Base-by-base conservation (phyloP, 2,329 filamentous ascomycete genomes). In the Colletotrichum sp. region DNA sequence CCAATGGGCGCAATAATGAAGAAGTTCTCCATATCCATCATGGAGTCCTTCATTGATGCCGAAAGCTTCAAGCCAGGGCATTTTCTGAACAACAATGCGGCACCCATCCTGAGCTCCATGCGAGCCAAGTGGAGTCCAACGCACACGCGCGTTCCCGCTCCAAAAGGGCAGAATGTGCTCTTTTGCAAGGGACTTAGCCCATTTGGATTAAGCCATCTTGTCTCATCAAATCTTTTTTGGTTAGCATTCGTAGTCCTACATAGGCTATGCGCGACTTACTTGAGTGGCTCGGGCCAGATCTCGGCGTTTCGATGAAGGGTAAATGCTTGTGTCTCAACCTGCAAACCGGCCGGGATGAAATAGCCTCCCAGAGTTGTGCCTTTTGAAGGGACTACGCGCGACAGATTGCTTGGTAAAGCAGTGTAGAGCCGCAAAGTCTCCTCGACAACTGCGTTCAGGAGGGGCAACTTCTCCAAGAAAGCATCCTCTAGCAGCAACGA, bases 101-200 rank as follows among this genome's bases (percentile, higher is more conserved):
- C 84, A 0, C 85, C 89, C 57, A 90, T 86, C 9, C 90, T 85
- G 26, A 92, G 79, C 79, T 92, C 90, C 82, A 90, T 90, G 21
- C 85, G 83, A 1, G 91, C 91, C 21, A 93, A 84, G 76, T 92
- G 90, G 28, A 90, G 82, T 2, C 91, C 91, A n/a, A 93, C 83
- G 76, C 91, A 93, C 4, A 81, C 82, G 2, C 63, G 26, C 6
- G 24, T 84, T 1, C 90, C 90, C 8, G 85, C 87, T 2, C 90
- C 90, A 80, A 91, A 92, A 0, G 90, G 87, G 76, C 88, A 85
- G 71, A 86, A 90, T 0, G 87, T 86, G 5, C 86, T 86, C 76
- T 88, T 90, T 85, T 88, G 88, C 9, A 80, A 82, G 59, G 55
- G 18, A 6, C 65, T 69, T 8, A 21, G 8, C 0, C 15, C 26